Evolutionary conservation across 2,329 filamentous ascomycete genomes (phyloP).

Genomic region (Delphinella strobiligena): DNA sequence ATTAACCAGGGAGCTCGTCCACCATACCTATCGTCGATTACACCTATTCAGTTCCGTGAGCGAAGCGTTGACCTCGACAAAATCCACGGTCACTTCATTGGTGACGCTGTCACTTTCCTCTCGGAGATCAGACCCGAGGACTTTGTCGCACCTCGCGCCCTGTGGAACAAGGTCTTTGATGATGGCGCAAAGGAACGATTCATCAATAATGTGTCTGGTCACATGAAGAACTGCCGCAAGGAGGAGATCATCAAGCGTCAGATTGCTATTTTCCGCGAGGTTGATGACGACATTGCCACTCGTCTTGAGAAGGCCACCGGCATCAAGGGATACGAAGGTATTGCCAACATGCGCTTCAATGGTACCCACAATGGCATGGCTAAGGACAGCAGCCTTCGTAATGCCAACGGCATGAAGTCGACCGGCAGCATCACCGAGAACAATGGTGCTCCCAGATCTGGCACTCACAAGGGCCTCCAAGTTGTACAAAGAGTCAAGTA

Average conservation of each 20-base stretch:
- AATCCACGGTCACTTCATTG: slow-evolving; percentile 38
- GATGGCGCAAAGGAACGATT: slow-evolving; percentile 46
- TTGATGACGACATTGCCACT: slow-evolving; percentile 44
- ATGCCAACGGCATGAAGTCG: slow-evolving; percentile 39
- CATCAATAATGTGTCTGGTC: slow-evolving; percentile 47
- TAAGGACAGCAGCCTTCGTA: slow-evolving; percentile 31
- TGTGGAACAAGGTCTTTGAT: slow-evolving; percentile 53
- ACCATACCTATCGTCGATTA: slow-evolving; percentile 43
- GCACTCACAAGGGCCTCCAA: slow-evolving; percentile 30
- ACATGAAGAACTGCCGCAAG: slow-evolving; percentile 47
- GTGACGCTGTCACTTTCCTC: slow-evolving; percentile 38
- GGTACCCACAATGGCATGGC: slow-evolving; percentile 51
- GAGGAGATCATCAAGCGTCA: slow-evolving; percentile 52
- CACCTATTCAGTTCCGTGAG: slow-evolving; percentile 37
- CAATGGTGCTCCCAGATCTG: slow-evolving; percentile 37
- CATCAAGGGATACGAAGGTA: slow-evolving; percentile 47
- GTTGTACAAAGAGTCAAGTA: background rate
- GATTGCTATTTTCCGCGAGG: slow-evolving; percentile 54
- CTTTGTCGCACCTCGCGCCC: slow-evolving; percentile 42
- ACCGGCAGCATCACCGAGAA: slow-evolving; percentile 22
- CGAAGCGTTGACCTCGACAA: slow-evolving; percentile 36
- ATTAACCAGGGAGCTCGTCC: slow-evolving; percentile 51
- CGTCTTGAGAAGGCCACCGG: slow-evolving; percentile 52
- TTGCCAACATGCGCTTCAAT: slow-evolving; percentile 44
- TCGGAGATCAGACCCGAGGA: slow-evolving; percentile 42